Evolutionary conservation across 768 basidiomycete genomes (phyloP), one percentile per base, ranked within the genome.

Genomic region (Hydnomerulius pinastri): DNA sequence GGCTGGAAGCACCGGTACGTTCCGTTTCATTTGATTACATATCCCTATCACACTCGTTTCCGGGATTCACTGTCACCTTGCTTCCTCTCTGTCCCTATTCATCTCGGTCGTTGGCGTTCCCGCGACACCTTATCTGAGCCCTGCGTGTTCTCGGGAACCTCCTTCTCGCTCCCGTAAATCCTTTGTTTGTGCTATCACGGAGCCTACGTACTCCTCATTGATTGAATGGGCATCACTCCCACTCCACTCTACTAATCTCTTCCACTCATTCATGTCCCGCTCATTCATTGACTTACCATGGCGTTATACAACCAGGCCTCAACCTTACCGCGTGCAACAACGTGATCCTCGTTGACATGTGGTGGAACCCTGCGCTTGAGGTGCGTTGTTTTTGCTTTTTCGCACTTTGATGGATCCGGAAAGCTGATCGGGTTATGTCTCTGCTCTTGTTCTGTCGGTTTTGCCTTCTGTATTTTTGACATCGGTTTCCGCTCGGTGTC

Each of bases 261-360:
- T n/a, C n/a, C n/a, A n/a, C n/a, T n/a, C n/a, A n/a, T n/a, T n/a
- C n/a, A n/a, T n/a, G n/a, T n/a, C n/a, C 41, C 12, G 6, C 40
- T 40, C 29, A 25, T 23, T 18, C 4, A 6, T 15, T 25, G 2
- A 38, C 32, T 21, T 38, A 48, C 37, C n/a, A 20, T 24, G 20
- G 40, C 32, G 37, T 50, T 51, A 4, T 15, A n/a, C 54, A 45
- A 18, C 37, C 50, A 84, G 92, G 93, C 38, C 80, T 98, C 38
- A 97, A 98, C 64, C 65, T 98, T 60, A 93, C 92, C 0, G 86
- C 85, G 30, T 98, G 95, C 70, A 96, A 94, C 66, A 92, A 96
- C 56, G 94, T 98, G 32, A 88, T 98, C 57, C 78, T 98, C 3
- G 81, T 92, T 48, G 96, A 97, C 65, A 71, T 94, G 52, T 98